A percentile compares a stretch with the other conserved stretches of the same genome.
Conservation (phyloP, 345 rosid species). For the Gossypium australe region DNA sequence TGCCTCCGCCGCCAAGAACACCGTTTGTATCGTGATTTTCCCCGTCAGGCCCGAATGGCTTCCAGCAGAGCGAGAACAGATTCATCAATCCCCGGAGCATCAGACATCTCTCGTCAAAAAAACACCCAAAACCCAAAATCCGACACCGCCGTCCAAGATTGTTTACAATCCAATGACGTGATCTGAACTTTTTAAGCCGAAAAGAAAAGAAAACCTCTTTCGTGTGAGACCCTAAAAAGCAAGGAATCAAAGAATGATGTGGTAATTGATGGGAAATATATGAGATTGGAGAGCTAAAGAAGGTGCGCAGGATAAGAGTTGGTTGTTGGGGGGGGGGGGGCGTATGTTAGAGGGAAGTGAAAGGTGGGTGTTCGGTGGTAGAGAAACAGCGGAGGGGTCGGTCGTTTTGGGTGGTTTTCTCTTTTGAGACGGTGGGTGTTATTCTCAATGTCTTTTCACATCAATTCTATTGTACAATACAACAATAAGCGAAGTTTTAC, state of each 20-base stretch:
- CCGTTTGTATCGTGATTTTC: constrained; percentile 19
- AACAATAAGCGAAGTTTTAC: too few species aligned
- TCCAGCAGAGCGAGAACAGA: constrained; percentile 70
- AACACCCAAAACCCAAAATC: constrained; percentile 22
- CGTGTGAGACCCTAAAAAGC: neutral
- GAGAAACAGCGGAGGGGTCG: constrained; percentile 40
- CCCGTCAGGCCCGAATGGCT: constrained; percentile 55
- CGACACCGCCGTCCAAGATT: constrained; percentile 6
- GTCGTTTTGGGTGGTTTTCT: too few species aligned
- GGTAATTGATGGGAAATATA: constrained; percentile 8
- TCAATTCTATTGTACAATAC: too few species aligned
- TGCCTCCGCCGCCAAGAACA: neutral
- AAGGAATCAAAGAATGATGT: constrained; percentile 7
- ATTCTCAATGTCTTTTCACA: constrained; percentile 6
- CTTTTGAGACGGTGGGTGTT: constrained; percentile 13
- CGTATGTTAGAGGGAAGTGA: constrained; percentile 22
- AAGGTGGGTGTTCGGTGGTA: constrained; percentile 48
- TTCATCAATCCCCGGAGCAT: constrained; percentile 89
- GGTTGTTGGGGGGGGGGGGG: neutral
- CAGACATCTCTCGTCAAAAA: constrained; percentile 60
- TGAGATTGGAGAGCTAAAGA: neutral
- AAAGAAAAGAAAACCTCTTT: neutral
- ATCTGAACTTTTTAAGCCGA: neutral
- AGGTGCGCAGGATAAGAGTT: constrained; percentile 25
- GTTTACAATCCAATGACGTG: neutral